These are phyloP conservation scores for Candida jianshihensis DNA, from an alignment of 805 yeast genomes.

Conservation along the genomic window DNA sequence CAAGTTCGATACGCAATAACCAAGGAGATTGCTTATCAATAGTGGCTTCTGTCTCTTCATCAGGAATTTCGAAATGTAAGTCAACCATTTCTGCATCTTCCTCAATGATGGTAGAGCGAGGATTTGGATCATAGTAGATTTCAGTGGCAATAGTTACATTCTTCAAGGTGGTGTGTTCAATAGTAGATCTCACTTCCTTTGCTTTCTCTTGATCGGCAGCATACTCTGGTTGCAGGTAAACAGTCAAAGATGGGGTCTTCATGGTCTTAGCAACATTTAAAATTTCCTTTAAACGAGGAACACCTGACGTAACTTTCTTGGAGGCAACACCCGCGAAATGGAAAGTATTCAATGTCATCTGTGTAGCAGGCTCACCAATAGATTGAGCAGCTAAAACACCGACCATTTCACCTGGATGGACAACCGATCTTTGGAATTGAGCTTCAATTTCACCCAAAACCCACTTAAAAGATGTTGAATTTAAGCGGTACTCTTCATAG, in stretches of 20 bases:
- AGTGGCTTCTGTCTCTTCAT: conserved; percentile 92
- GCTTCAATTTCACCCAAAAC: conserved; percentile 89
- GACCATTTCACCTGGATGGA: conserved; percentile 97
- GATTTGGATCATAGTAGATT: conserved; percentile 97
- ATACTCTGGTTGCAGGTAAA: conserved; percentile 74
- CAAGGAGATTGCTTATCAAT: conserved; percentile 96
- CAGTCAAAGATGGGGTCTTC: conserved; percentile 98
- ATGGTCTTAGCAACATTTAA: conserved; percentile 96
- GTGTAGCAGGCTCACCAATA: conserved; percentile 97
- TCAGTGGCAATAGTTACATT: conserved; percentile 97
- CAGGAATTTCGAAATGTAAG: conserved; percentile 95
- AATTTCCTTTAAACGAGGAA: conserved; percentile 96
- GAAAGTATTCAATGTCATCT: conserved; percentile 95
- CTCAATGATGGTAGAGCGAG: conserved; percentile 90
- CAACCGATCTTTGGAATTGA: conserved; percentile 86
- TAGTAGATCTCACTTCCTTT: conserved; percentile 90
- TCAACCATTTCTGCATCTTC: conserved; percentile 97
- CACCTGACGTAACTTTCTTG: conserved; percentile 93
- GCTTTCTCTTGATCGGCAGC: conserved; percentile 91
- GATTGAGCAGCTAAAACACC: conserved; percentile 97
- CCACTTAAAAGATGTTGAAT: conserved; percentile 89
- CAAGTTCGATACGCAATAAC: conserved; percentile 92
- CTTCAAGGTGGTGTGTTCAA: conserved; percentile 91
- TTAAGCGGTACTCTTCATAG: conserved; percentile 82
- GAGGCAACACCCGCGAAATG: conserved; percentile 98